Base-by-base conservation (phyloP, 2,329 filamentous ascomycete genomes). In the Cladophialophora immunda region DNA sequence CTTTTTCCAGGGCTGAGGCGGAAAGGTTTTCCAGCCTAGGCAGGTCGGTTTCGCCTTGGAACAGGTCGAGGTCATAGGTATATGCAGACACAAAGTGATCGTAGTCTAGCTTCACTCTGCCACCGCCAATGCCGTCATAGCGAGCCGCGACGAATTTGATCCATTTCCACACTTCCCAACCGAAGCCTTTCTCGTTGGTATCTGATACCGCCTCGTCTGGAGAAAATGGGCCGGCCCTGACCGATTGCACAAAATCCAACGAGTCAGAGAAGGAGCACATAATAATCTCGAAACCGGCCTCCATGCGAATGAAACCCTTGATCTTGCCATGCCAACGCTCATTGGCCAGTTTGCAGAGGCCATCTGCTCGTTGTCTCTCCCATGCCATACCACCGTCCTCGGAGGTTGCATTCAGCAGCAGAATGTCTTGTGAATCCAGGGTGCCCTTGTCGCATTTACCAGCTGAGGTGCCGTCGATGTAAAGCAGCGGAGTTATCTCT, bases 281-380 rank as follows among this genome's bases (percentile, higher is more conserved):
- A 58, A 92, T 89, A 61, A 91, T 82, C 76, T 92, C 90, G 70
- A 92, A 92, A 0, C 90, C 90, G 19, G 84, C 83, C 73, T 92
- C 90, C 83, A 89, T 89, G 11, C 90, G 84, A 1, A 92, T 76
- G 25, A 91, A 80, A 0, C 88, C 89, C 71, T 91, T 86, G n/a
- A 91, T 79, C 15, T 78, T 78, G 32, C 75, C 75, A 13, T 81
- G 9, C 85, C 85, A 89, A 75, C 86, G 62, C 72, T 76, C 66
- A 53, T 76, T 9, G 0, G 85, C 82, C 9, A 90, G 71, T 0
- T 82, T 76, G 75, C 90, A 92, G 1, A 91, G 76, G 1, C 81
- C 80, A 1, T 71, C 57, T 0, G 88, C 89, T 6, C 89, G 11
- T 47, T 58, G 3, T 4, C 68, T 71, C 61, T 92, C 89, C 53